Conservation (phyloP, 1,139 yeast genomes). For the Scheffersomyces cryptocercus region DNA sequence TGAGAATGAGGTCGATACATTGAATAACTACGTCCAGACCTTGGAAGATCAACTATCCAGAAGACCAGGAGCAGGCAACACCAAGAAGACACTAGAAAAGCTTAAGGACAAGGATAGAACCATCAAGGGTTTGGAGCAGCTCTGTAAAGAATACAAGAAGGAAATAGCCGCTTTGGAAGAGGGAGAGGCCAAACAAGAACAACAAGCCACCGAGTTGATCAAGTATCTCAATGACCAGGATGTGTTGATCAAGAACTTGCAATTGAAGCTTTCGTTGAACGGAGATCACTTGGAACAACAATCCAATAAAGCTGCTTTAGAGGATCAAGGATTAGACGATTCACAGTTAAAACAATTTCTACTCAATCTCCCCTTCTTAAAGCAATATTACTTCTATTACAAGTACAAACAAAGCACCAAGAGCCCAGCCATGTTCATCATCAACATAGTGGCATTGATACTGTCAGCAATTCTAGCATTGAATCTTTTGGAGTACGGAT, state of each 20-base stretch:
- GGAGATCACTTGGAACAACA: constrained; percentile 5
- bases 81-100: constrained; percentile 8
- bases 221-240: constrained; percentile 22
- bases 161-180: constrained; percentile 18
- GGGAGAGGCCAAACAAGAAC: constrained; percentile 12
- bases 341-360: constrained; percentile 17
- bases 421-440: constrained; percentile 18
- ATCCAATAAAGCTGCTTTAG: constrained; percentile 2
- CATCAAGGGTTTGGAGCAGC: constrained; percentile 20
- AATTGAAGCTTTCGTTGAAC: constrained; percentile 17
- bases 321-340: background rate
- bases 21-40: constrained; percentile 20
- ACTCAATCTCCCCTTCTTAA: constrained; percentile 31
- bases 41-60: constrained; percentile 20
- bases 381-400: constrained; percentile 30
- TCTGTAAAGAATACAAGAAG: constrained; percentile 25
- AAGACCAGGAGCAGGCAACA: constrained; percentile 5
- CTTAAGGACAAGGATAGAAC: constrained; percentile 22
- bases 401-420: constrained; percentile 28
- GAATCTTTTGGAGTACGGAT: constrained; percentile 16
- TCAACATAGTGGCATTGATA: constrained; percentile 25
- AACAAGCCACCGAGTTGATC: constrained; percentile 14
- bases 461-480: constrained; percentile 22
- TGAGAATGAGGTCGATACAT: constrained; percentile 17
- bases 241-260: constrained; percentile 21